phyloP scores from a whole-genome alignment of 2,329 filamentous ascomycete genomes.

The Endocalyx cinctus region DNA sequence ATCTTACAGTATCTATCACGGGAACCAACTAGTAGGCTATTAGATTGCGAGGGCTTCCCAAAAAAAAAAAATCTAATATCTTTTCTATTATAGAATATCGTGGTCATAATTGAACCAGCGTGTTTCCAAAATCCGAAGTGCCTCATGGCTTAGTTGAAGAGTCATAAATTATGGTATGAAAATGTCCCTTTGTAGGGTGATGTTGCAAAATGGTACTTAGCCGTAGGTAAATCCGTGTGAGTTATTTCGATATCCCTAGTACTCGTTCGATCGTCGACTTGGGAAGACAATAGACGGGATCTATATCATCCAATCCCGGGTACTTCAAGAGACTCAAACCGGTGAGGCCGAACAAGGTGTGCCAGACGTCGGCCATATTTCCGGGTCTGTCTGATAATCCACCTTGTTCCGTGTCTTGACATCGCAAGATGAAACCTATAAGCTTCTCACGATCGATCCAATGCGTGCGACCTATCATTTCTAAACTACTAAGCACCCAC shows the following conservation, averaged over 20 bases:
- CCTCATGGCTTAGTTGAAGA: too few species aligned
- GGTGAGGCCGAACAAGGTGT: constrained; percentile 84
- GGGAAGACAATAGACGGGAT: constrained; percentile 85
- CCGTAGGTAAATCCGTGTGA: constrained; percentile 1
- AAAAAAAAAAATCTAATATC: constrained; percentile 31
- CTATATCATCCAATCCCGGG: constrained; percentile 71
- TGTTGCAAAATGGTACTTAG: too few species aligned
- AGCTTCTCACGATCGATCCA: constrained; percentile 89
- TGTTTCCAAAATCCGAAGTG: too few species aligned
- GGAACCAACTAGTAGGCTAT: constrained; percentile 54
- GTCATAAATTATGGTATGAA: too few species aligned
- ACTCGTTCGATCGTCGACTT: constrained; percentile 59
- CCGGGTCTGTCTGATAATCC: constrained; percentile 88
- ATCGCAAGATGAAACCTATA: constrained; percentile 75
- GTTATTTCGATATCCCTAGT: constrained; percentile 37
- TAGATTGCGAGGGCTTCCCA: constrained; percentile 71
- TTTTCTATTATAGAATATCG: constrained; percentile 5
- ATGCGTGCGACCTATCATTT: constrained; percentile 80
- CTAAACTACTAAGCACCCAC: constrained; percentile 93
- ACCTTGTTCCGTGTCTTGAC: constrained; percentile 79
- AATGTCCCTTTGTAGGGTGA: too few species aligned
- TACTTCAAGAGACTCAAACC: constrained; percentile 81
- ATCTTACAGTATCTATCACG: constrained; percentile 62
- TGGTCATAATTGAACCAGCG: too few species aligned
- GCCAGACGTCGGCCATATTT: constrained; percentile 96